A percentile compares a stretch with the other conserved stretches of the same genome.
These are phyloP conservation scores for Cantharellus cinnabarinus DNA, from an alignment of 768 basidiomycete genomes.

Conservation along the genomic window DNA sequence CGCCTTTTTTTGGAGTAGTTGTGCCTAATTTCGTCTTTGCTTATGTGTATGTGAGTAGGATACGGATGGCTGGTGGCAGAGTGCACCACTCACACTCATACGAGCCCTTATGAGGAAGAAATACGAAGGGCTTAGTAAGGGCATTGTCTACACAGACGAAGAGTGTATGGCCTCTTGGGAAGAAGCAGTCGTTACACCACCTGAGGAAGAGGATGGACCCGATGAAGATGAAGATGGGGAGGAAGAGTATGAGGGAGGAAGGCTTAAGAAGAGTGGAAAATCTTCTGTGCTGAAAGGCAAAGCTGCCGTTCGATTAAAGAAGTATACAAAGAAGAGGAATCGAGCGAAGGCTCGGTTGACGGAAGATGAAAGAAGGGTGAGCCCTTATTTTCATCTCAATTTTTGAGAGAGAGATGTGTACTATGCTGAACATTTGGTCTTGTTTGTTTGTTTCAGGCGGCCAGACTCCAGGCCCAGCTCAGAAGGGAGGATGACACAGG, in stretches of 20 bases:
- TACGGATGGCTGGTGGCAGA: conserved; percentile 77
- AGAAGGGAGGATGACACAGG: conserved; percentile 1
- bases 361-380: neutral
- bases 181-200: neutral
- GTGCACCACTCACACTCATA: conserved; percentile 59
- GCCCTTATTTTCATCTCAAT: neutral
- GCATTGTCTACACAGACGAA: conserved; percentile 42
- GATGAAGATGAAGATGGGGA: conserved; percentile 15
- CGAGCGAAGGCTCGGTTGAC: conserved; percentile 55
- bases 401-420: neutral
- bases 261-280: neutral
- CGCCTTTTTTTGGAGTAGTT: neutral
- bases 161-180: conserved; percentile 41
- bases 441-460: neutral
- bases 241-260: too few relatives aligned
- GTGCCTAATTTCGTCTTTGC: neutral
- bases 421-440: neutral
- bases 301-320: conserved; percentile 6
- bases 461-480: neutral
- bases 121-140: conserved; percentile 56
- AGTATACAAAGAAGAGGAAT: conserved; percentile 56
- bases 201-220: neutral
- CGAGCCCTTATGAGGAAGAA: conserved; percentile 72
- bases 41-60: conserved; percentile 25
- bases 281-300: neutral